Conservation (phyloP, 148 eudicot species). For the Selenicereus undatus region DNA sequence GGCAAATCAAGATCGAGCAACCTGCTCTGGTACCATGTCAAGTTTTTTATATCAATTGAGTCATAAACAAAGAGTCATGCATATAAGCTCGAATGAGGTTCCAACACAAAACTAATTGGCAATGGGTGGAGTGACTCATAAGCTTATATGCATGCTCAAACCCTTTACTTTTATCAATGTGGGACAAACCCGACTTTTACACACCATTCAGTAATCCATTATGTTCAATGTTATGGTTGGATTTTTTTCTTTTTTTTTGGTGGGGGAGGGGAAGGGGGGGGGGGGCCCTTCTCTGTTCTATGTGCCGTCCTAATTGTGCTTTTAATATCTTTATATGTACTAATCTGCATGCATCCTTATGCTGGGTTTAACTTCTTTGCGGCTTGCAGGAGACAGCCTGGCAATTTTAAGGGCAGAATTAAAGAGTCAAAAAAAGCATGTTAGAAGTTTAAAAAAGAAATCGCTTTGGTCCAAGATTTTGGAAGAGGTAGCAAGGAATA, state of each 20-base stretch:
- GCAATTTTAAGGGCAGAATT: constrained; percentile 85
- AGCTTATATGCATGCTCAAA: too few relatives aligned
- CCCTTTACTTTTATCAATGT: too few relatives aligned
- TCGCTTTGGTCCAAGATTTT: constrained; percentile 89
- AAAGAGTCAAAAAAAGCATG: constrained; percentile 93
- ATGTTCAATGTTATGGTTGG: neutral
- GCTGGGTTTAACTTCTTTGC: constrained; percentile 1
- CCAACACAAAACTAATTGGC: too few relatives aligned
- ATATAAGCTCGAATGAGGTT: too few relatives aligned
- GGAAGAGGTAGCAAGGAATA: constrained; percentile 68
- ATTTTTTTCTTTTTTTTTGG: neutral
- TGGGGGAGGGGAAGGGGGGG: too few relatives aligned
- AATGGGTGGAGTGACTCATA: too few relatives aligned
- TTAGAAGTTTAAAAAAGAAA: constrained; percentile 86
- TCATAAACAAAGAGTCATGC: too few relatives aligned
- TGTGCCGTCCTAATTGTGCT: neutral
- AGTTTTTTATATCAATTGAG: too few relatives aligned
- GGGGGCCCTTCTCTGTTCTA: neutral
- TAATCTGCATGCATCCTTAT: neutral
- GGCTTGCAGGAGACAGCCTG: constrained; percentile 76
- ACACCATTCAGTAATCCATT: neutral
- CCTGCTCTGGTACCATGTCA: too few relatives aligned
- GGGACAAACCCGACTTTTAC: too few relatives aligned
- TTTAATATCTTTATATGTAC: neutral
- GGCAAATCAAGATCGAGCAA: too few relatives aligned